Evolutionary conservation across 1,139 yeast species (phyloP).

Genomic region (Scheffersomyces quercinus): DNA sequence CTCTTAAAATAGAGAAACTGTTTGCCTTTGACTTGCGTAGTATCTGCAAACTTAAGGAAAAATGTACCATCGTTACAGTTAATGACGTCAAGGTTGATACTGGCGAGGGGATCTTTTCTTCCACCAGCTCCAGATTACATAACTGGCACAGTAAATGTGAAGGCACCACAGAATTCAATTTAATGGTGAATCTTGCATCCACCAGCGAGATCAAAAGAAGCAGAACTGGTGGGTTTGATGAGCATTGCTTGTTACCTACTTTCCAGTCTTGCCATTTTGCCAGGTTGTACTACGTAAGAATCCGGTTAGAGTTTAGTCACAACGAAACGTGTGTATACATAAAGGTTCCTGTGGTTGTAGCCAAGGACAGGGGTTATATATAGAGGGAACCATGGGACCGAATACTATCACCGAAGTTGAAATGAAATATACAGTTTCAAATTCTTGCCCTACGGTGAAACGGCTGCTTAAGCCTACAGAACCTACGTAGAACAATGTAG

Average conservation of each 20-base stretch:
- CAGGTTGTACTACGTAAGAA: constrained; percentile 11
- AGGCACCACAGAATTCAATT: background rate
- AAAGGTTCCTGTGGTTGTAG: constrained; percentile 1
- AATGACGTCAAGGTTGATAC: background rate
- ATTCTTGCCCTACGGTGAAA: too few relatives aligned
- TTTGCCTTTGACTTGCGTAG: background rate
- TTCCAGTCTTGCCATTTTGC: constrained; percentile 14
- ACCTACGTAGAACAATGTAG: too few relatives aligned
- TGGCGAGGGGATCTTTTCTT: background rate
- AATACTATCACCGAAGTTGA: too few relatives aligned
- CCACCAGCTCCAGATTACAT: background rate
- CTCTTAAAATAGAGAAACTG: constrained; percentile 10
- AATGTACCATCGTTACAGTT: background rate
- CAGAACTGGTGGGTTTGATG: constrained; percentile 15
- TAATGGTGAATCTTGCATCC: background rate
- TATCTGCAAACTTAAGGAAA: background rate
- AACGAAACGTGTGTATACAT: background rate
- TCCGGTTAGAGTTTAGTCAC: constrained; percentile 1
- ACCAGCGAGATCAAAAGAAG: background rate
- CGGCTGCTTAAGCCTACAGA: too few relatives aligned
- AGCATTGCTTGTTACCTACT: constrained; percentile 12
- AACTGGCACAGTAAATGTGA: background rate
- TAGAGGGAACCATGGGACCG: too few relatives aligned
- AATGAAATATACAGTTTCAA: too few relatives aligned
- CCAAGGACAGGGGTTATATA: background rate